Conservation (phyloP, 441 rosid genomes). For the Jatropha podagrica region DNA sequence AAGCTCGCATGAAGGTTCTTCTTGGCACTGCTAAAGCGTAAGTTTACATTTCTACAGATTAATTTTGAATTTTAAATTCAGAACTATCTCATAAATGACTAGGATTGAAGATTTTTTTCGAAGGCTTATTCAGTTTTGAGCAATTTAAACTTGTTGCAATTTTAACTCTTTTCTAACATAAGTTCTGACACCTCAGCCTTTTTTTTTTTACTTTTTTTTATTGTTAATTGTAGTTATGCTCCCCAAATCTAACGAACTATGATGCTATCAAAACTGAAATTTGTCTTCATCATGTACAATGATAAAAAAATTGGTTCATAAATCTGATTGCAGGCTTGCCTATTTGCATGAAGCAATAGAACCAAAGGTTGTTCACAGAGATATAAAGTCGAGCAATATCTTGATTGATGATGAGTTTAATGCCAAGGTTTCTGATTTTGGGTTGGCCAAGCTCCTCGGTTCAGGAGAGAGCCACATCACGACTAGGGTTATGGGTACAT, state of each 20-base stretch:
- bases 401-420: constrained; percentile 83
- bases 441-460: constrained; percentile 87
- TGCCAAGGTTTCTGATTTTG: constrained; percentile 91
- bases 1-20: constrained; percentile 82
- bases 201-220: neutral
- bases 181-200: neutral
- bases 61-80: neutral
- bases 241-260: neutral
- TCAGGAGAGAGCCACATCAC: constrained; percentile 94
- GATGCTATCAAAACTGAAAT: constrained; percentile 4
- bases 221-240: neutral
- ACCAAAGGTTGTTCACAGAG: constrained; percentile 94
- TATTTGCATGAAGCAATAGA: constrained; percentile 94
- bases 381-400: constrained; percentile 94
- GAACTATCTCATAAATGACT: neutral
- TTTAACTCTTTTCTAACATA: neutral
- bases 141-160: neutral
- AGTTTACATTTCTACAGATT: constrained; percentile 26
- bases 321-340: constrained; percentile 59
- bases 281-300: neutral
- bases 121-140: constrained; percentile 1
- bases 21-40: constrained; percentile 97
- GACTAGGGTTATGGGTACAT: constrained; percentile 98
- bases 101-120: neutral
- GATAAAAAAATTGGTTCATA: constrained; percentile 1